phyloP scores from a whole-genome alignment of 2,329 filamentous ascomycete species.

The Lasiodiplodia sp. region DNA sequence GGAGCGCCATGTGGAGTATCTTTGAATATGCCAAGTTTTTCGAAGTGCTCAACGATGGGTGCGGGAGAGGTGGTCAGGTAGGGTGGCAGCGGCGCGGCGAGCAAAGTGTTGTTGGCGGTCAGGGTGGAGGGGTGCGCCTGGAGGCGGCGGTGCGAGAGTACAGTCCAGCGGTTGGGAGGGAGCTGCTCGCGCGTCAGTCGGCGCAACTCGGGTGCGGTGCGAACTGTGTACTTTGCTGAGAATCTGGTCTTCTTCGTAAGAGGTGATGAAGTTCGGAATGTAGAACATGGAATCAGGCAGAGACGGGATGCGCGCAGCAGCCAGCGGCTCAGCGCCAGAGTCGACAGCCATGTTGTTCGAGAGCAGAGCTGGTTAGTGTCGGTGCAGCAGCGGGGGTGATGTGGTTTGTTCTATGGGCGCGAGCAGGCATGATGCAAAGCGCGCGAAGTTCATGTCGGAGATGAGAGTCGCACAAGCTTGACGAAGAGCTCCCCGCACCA shows the following conservation, averaged over 20 bases:
- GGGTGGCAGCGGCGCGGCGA: constrained; percentile 74
- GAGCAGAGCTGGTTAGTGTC: not conserved
- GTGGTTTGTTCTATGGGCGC: not conserved
- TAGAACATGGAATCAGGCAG: constrained; percentile 79
- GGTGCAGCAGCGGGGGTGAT: not conserved
- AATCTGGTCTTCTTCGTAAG: constrained; percentile 74
- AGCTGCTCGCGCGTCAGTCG: constrained; percentile 44
- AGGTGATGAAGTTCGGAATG: constrained; percentile 81
- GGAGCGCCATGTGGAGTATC: constrained; percentile 76
- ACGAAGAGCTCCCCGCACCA: constrained; percentile 24
- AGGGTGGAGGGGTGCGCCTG: constrained; percentile 91
- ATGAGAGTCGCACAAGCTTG: constrained; percentile 4
- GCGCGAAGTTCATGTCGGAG: not conserved
- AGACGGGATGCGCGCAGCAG: constrained; percentile 51
- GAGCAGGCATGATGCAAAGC: not conserved
- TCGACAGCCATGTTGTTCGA: constrained; percentile 13
- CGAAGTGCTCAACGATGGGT: constrained; percentile 70
- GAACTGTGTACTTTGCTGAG: constrained; percentile 68
- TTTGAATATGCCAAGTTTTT: constrained; percentile 51
- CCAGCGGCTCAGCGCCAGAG: constrained; percentile 26
- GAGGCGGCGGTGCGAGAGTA: constrained; percentile 85
- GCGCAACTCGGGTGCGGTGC: not conserved
- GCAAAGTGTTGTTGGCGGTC: constrained; percentile 74
- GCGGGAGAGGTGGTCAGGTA: constrained; percentile 67
- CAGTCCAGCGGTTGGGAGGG: constrained; percentile 73